Evolutionary conservation across 495 filamentous ascomycete genomes (phyloP), one percentile per base, ranked within the genome.

Genomic region (Penicillium bovifimosum): DNA sequence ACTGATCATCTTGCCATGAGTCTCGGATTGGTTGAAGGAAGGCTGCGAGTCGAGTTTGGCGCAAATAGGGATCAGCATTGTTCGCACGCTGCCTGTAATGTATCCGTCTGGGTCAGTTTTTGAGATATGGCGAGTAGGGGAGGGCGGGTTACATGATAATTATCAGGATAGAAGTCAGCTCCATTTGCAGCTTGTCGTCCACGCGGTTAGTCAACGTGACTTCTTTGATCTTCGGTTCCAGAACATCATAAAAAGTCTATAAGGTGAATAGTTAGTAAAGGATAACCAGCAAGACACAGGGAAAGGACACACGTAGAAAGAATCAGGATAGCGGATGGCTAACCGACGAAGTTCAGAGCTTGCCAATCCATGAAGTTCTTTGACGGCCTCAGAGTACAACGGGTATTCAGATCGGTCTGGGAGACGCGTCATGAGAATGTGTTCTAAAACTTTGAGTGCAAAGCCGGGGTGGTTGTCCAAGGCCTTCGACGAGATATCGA

Each of bases 271-370:
- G 26, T 68, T 51, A 67, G 56, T 41, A 52, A 13, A 36, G 18
- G 50, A 3, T 16, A 36, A 26, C n/a, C 9, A 9, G 10, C 38
- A 44, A 38, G n/a, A n/a, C 2, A 35, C 18, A 16, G 18, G 14
- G 11, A 47, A 18, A 9, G 8, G 9, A 53, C 81, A 67, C 62
- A 85, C 82, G 47, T 92, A 75, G 48, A 99, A 81, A 57, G 93
- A 85, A 61, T 96, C 86, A 0, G 95, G 82, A 78, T 96, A 96
- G 49, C 87, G 89, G 57, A 87, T 83, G 4, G 93, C 93, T 5
- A 99, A 78, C 32, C 88, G 81, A 51, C 95, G 90, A 47, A 97
- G 77, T 66, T 97, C 91, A 52, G 88, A 80, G 67, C 86, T 89
- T 47, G 88, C 85, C 52, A 90, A 77, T 0, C 75, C 79, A 63